These are phyloP conservation scores for Atalantia buxifolia DNA, from an alignment of 345 rosid species.

Conservation along the genomic window DNA sequence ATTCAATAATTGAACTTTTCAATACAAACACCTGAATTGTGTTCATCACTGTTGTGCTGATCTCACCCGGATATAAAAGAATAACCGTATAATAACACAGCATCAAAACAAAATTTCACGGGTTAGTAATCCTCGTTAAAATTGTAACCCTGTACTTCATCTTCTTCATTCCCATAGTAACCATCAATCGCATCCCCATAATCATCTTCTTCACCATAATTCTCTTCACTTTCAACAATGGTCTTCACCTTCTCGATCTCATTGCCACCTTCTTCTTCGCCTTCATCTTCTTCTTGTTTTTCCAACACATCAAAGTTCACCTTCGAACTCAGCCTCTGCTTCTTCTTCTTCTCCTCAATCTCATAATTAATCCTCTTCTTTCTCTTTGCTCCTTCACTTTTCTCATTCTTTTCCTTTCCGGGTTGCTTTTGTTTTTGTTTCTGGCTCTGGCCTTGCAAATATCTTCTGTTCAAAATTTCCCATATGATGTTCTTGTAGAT, in stretches of 20 bases:
- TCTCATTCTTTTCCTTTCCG: neutral
- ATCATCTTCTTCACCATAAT: neutral
- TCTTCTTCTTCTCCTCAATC: neutral
- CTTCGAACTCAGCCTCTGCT: neutral
- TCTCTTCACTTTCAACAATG: neutral
- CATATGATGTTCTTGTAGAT: conserved; percentile 11
- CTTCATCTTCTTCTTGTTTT: neutral
- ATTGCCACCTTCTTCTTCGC: neutral
- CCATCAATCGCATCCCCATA: neutral
- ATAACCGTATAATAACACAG: too few relatives aligned
- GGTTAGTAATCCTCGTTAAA: neutral
- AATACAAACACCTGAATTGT: neutral
- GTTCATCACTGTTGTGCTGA: too few relatives aligned
- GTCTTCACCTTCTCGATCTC: neutral
- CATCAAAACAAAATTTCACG: neutral
- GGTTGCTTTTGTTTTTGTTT: neutral
- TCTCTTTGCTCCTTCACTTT: neutral
- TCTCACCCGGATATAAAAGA: too few relatives aligned
- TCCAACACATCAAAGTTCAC: conserved; percentile 2
- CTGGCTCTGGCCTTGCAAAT: neutral
- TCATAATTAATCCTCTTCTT: neutral
- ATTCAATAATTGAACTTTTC: neutral
- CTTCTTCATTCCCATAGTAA: neutral
- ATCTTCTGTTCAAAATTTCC: neutral
- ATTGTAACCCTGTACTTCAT: neutral